Evolutionary conservation across 73 alveolate species (phyloP).

Genomic region (Paramecium pentaurelia): DNA sequence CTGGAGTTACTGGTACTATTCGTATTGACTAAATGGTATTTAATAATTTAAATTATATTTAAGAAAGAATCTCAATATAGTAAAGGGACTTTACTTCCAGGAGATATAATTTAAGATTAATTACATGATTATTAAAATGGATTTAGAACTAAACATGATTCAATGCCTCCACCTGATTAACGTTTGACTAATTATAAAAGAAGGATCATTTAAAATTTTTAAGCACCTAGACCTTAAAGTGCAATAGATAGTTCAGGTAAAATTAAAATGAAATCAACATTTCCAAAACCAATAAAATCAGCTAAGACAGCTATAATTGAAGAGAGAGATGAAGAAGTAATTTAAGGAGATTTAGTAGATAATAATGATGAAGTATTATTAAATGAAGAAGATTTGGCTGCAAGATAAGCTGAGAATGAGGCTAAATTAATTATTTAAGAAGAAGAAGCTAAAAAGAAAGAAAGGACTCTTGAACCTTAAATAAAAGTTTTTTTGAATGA

Average conservation of each 20-base stretch:
- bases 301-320: background rate
- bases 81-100: conserved; percentile 16
- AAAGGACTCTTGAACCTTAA: background rate
- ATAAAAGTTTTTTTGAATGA: conserved; percentile 19
- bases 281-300: conserved; percentile 24
- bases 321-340: background rate
- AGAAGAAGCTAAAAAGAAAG: conserved; percentile 5
- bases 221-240: conserved; percentile 33
- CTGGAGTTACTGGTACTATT: conserved; percentile 6
- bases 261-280: background rate
- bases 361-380: background rate
- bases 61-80: conserved; percentile 7
- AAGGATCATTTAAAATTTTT: background rate
- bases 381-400: background rate
- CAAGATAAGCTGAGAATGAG: background rate
- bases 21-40: background rate
- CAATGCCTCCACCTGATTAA: background rate
- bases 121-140: conserved; percentile 43
- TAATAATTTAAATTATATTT: background rate
- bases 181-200: background rate
- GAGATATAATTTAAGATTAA: conserved; percentile 23
- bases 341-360: background rate
- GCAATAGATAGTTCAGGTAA: background rate
- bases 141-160: conserved; percentile 51
- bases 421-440: background rate